Conservation (phyloP, 2,329 filamentous ascomycete genomes). For the Nigrograna mackinnonii region DNA sequence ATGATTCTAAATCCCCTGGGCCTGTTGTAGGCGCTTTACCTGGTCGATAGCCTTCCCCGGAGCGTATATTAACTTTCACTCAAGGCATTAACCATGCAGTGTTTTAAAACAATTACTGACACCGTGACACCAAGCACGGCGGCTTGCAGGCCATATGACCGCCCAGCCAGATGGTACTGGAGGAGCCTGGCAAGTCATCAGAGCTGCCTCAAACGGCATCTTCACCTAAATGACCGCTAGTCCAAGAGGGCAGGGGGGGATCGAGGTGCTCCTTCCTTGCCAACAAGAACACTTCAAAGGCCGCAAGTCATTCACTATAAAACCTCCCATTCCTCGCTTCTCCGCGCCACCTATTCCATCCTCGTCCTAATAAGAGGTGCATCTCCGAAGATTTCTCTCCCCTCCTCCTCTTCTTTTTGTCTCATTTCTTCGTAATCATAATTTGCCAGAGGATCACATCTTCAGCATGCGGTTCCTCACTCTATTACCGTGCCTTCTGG, state of each 20-base stretch:
- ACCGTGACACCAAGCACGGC: slow-evolving; percentile 1
- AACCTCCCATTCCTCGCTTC: not conserved
- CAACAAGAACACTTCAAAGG: too few relatives aligned
- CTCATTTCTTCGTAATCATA: not conserved
- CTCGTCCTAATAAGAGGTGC: too few relatives aligned
- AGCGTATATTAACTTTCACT: slow-evolving; percentile 1
- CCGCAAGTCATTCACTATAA: slow-evolving; percentile 1
- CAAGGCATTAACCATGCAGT: slow-evolving; percentile 1
- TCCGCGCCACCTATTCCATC: too few relatives aligned
- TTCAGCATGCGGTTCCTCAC: slow-evolving; percentile 26
- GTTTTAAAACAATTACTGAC: not conserved
- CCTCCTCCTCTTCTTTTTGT: slow-evolving; percentile 1
- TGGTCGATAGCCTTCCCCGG: not conserved
- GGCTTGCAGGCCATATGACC: not conserved
- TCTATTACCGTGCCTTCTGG: slow-evolving; percentile 32
- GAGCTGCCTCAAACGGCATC: slow-evolving; percentile 9
- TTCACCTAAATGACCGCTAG: slow-evolving; percentile 13
- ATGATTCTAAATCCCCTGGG: slow-evolving; percentile 1
- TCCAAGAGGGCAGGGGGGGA: slow-evolving; percentile 5
- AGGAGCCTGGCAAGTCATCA: slow-evolving; percentile 13
- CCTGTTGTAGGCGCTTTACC: not conserved
- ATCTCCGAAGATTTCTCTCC: too few relatives aligned
- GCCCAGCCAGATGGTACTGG: slow-evolving; percentile 6
- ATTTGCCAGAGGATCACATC: too few relatives aligned
- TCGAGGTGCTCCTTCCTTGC: too few relatives aligned